Base-by-base conservation (phyloP, 139 green algal species). In the Chlorokybus atmophyticus region DNA sequence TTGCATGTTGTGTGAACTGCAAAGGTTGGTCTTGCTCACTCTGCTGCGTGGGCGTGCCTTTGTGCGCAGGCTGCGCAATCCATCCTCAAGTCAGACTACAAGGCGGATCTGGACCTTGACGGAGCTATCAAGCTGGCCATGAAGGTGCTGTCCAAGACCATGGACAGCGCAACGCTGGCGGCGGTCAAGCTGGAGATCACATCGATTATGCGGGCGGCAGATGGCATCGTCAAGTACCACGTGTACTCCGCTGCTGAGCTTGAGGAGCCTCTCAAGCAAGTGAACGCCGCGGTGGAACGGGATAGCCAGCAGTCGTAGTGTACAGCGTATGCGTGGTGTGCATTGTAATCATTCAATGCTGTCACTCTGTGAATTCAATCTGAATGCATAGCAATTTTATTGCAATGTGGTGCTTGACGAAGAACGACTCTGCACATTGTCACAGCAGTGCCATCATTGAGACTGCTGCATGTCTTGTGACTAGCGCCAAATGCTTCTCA, bases 121-220 rank as follows among this genome's bases (percentile, higher is more conserved):
- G 78, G 79, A 32, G 86, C 83, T 23, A 53, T 85, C 29, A 74
- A 80, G 59, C 71, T 93, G 42, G 67, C 87, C 7, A 80, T 96
- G 65, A 91, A 94, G 76, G 87, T 97, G 29, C 71, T 97, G 65
- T 75, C 66, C 69, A 97, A 97, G 73, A 92, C 80, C 17, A 96
- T 97, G 90, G 90, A 97, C 76, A 82, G 65, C 61, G 92, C 88
- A 7, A 86, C 79, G 2, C 75, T 97, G 4, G 76, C 75, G 14
- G 42, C 80, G 0, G 90, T 97, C 29, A 97, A 97, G 75, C 74
- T 97, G 57, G 90, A 97, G 77, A 67, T 97, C 29, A 65, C 84
- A n/a, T 89, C 87, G 24, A 32, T 97, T 8, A 52, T 19, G 19
- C 7, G 23, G 23, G 10, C 44, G 44, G 4, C 57, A 6, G 62